Evolutionary conservation across 768 basidiomycete species (phyloP), one percentile per base, ranked within the genome.

Genomic region (Phanerochaete sordida): DNA sequence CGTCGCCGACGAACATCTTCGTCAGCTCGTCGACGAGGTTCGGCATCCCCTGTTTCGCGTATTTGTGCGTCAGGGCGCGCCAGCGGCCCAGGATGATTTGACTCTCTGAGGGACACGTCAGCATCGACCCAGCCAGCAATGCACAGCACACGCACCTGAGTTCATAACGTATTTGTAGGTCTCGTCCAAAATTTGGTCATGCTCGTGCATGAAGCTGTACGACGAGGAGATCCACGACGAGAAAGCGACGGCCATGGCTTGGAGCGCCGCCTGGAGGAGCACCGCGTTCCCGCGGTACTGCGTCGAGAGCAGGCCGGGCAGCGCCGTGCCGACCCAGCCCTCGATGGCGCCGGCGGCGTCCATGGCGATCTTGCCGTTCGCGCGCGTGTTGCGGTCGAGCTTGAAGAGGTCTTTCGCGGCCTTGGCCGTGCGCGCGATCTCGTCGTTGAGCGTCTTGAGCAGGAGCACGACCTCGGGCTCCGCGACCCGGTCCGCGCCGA

Each of bases 161-260:
- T 62, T 62, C 61, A 62, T 62, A n/a, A 62, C 50, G 45, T 53
- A 62, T 39, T 62, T 62, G 52, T 62, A 62, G 24, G 61, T 62
- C 52, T 62, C 61, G 57, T 62, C 61, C 15, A 62, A 33, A 19
- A 62, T 57, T 24, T 62, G 61, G 52, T 62, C 61, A 51, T 62
- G 61, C 45, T 62, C 61, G 37, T 62, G 61, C 61, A 62, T 62
- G 61, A 62, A 62, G 47, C 61, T 62, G 26, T 62, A 62, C 27
- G 61, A 62, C 30, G 61, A 62, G 8, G 61, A 62, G 33, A 62
- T 62, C 61, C 61, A 62, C 30, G 61, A 62, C 16, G 61, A 58
- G 57, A 62, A 62, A 13, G 61, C 61, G 33, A 58, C 61, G 16
- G 61, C 61, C 49, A 62, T 44, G 4, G 61, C 61, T 37, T 62